Percentiles rank a stretch among this genome's conserved stretches.
Evolutionary conservation across 257 asterid species (phyloP).

Genomic region (Nicotiana benthamiana): DNA sequence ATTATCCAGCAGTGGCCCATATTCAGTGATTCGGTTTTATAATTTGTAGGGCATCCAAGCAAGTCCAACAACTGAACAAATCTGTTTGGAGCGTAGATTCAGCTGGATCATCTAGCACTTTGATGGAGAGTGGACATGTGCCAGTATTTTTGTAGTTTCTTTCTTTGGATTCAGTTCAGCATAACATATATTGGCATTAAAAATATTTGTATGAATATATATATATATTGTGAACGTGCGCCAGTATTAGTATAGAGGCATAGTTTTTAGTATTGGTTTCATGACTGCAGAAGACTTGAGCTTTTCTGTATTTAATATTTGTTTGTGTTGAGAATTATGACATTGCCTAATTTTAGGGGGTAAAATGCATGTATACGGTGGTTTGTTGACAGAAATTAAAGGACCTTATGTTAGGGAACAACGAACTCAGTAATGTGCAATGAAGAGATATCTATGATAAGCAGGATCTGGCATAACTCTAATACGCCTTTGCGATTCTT

Average conservation of each 20-base stretch:
- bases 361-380: background rate
- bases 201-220: background rate
- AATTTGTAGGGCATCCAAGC: conserved; percentile 63
- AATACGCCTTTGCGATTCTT: background rate
- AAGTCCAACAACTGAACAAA: conserved; percentile 55
- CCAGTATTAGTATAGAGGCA: background rate
- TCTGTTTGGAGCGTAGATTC: conserved; percentile 82
- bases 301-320: background rate
- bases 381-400: too few species aligned
- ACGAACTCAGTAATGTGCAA: too few species aligned
- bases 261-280: background rate
- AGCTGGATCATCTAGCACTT: conserved; percentile 65
- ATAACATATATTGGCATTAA: background rate
- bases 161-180: background rate
- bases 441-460: background rate
- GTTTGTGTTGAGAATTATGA: background rate
- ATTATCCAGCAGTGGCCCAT: background rate
- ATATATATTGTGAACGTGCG: background rate
- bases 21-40: conserved; percentile 1
- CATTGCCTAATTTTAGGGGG: background rate
- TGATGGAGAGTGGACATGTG: conserved; percentile 73
- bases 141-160: conserved; percentile 43
- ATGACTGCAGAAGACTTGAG: background rate
- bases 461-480: background rate
- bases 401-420: too few species aligned